Conservation (phyloP, 1,284 basidiomycete genomes). For the Trichosporon faecale region DNA sequence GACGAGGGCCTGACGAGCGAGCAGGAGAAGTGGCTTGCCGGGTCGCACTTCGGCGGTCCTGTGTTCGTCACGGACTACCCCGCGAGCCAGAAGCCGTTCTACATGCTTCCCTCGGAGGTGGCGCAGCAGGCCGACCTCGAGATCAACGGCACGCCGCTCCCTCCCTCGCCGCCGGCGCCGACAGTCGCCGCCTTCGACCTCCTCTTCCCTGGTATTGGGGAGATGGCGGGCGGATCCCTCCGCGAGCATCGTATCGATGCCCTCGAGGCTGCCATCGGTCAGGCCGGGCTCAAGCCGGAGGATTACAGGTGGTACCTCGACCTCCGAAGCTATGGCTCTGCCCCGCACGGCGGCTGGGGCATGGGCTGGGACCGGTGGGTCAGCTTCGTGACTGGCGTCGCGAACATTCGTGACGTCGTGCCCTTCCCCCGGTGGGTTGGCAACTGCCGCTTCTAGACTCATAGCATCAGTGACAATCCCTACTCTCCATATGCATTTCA, state of each 20-base stretch:
- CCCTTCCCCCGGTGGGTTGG: conserved; percentile 87
- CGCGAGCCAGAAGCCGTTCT: conserved; percentile 79
- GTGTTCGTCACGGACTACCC: conserved; percentile 94
- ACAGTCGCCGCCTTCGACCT: conserved; percentile 94
- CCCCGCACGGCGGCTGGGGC: conserved; percentile 87
- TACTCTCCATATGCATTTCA: conserved; percentile 21
- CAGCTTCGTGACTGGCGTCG: conserved; percentile 74
- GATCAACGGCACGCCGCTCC: not conserved
- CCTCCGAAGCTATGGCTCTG: conserved; percentile 70
- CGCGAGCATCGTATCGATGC: conserved; percentile 73
- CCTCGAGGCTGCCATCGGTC: conserved; percentile 59
- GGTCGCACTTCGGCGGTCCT: conserved; percentile 61
- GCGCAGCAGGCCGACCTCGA: not conserved
- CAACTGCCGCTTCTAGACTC: conserved; percentile 52
- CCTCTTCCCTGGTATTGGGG: conserved; percentile 80
- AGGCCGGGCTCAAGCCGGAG: conserved; percentile 57
- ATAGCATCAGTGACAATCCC: no score
- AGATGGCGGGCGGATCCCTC: conserved; percentile 86
- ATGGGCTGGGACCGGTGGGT: conserved; percentile 87
- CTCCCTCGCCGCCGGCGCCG: conserved; percentile 7
- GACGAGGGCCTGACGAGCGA: conserved; percentile 75
- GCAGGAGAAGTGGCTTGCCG: conserved; percentile 87
- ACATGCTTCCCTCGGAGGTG: conserved; percentile 65
- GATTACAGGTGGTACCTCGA: conserved; percentile 84
- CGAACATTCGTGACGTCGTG: conserved; percentile 83